Percentiles rank a stretch among this genome's conserved stretches.
Evolutionary conservation across 768 basidiomycete genomes (phyloP).

Genomic region (Naematelia encephala): DNA sequence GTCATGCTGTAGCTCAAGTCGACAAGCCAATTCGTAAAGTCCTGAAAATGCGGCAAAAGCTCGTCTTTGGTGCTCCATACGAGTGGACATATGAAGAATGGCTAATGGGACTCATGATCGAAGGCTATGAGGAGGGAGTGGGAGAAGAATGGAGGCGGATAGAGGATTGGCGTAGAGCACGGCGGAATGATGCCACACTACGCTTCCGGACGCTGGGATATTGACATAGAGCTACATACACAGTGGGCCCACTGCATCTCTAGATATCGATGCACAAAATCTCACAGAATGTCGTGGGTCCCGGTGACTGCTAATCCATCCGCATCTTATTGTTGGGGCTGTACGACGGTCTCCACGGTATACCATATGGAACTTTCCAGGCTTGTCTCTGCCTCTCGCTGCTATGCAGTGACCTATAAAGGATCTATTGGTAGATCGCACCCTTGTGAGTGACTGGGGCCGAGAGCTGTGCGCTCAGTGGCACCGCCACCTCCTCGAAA

Average conservation of each 20-base stretch:
- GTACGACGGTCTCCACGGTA: no score
- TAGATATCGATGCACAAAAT: background rate
- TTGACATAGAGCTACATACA: slow-evolving; percentile 5
- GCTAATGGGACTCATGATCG: slow-evolving; percentile 37
- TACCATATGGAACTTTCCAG: no score
- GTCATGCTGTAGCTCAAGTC: background rate
- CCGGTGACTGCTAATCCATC: background rate
- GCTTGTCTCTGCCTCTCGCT: background rate
- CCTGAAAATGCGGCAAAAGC: slow-evolving; percentile 21
- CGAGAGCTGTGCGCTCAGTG: no score
- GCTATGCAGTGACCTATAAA: background rate
- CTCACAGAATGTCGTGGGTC: background rate
- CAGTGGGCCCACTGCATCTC: background rate
- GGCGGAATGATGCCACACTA: slow-evolving; percentile 32
- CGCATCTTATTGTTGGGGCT: background rate
- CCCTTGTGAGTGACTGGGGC: no score
- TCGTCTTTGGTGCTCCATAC: slow-evolving; percentile 45
- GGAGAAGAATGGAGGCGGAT: slow-evolving; percentile 12
- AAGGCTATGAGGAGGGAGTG: slow-evolving; percentile 21
- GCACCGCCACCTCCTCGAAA: no score
- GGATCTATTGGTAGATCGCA: no score
- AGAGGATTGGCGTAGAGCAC: slow-evolving; percentile 39
- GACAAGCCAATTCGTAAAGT: slow-evolving; percentile 23
- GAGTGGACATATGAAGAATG: slow-evolving; percentile 45
- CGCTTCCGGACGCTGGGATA: slow-evolving; percentile 42